Evolutionary conservation across 768 basidiomycete genomes (phyloP).

Genomic region (Boletus barrowsii): DNA sequence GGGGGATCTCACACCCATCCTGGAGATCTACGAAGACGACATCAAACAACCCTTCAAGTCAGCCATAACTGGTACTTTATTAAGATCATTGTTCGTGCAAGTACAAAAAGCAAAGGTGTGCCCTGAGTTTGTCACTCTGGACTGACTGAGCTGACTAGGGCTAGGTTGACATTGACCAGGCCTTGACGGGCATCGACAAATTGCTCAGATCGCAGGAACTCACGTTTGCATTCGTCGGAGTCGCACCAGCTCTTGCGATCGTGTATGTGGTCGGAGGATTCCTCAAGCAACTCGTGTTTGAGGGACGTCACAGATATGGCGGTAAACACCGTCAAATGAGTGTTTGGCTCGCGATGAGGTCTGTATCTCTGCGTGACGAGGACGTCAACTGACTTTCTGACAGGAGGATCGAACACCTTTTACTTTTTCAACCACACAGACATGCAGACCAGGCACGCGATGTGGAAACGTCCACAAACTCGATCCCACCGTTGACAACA

Average conservation of each 20-base stretch:
- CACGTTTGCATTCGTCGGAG: conserved; percentile 95
- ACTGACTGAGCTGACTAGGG: not conserved
- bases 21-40: conserved; percentile 88
- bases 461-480: conserved; percentile 10
- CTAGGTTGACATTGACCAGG: conserved; percentile 90
- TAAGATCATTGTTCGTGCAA: conserved; percentile 86
- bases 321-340: conserved; percentile 50
- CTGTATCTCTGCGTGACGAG: not conserved
- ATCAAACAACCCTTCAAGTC: conserved; percentile 85
- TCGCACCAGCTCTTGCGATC: conserved; percentile 83
- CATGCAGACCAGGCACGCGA: conserved; percentile 3
- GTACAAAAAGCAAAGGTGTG: conserved; percentile 91
- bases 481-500: conserved; percentile 53
- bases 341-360: conserved; percentile 77
- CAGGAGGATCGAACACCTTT: conserved; percentile 67
- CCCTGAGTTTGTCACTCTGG: not conserved
- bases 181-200: conserved; percentile 87
- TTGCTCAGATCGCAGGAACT: conserved; percentile 91
- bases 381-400: conserved; percentile 5
- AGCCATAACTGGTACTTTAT: conserved; percentile 72
- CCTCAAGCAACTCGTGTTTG: conserved; percentile 46
- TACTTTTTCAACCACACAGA: conserved; percentile 46
- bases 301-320: conserved; percentile 54
- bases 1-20: conserved; percentile 85
- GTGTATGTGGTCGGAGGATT: conserved; percentile 66